Base-by-base conservation (phyloP, 2,329 filamentous ascomycete genomes). In the Lecanoromycetidae sp. region DNA sequence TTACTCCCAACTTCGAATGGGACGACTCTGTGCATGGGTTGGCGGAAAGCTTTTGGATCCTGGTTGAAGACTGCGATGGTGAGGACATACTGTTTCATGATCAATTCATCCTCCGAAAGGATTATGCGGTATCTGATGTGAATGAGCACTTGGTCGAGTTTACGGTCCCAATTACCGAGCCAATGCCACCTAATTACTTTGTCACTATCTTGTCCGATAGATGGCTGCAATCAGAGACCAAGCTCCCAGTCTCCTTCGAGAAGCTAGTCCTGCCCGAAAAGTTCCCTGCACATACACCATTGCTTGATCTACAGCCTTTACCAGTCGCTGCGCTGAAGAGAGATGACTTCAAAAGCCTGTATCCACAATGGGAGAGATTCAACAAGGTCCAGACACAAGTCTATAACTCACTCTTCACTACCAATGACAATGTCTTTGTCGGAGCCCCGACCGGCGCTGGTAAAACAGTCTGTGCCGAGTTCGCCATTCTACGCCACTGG, bases 111-210 rank as follows among this genome's bases (percentile, higher is more conserved):
- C 74, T 98, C 22, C 84, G 90, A 35, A 87, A 83, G 60, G 86
- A 94, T 53, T 95, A 94, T 60, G 88, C 87, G 4, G 71, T 79
- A 50, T 75, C 82, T 1, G 90, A 96, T 58, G 77, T 82, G 62
- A 95, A 90, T 54, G 90, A 96, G 67, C 91, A 98, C 64, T 67
- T 95, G 9, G 83, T 98, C 23, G 91, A 98, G 57, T 91, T 98
- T 57, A 96, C 90, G 0, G 90, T 96, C 3, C 85, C 91, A 0
- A 94, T 98, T 56, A 88, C 87, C 0, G 91, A 98, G 57, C 93
- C 93, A 0, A 94, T 96, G 84, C 91, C 91, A 12, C 91, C 93
- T 0, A 94, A 98, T 64, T 98, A 98, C 69, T 98, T 98, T 67
- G 87, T 98, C 58, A 91, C 87, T 0, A 77, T 98, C 32, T 69